Conservation (phyloP, 306 rosid species). For the Cucurbita pepo region DNA sequence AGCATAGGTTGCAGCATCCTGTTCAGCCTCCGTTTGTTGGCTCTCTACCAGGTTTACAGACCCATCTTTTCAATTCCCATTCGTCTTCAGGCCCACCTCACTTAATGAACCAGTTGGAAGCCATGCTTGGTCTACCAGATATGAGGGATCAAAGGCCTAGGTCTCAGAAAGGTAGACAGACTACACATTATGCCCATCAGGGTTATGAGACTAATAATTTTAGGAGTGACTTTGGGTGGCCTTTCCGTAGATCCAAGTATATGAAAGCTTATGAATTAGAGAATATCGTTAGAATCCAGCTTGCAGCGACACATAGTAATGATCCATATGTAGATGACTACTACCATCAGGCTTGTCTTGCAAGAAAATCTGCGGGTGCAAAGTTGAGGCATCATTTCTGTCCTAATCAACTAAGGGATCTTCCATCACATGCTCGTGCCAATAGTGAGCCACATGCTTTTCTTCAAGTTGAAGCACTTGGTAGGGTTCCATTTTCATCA, state of each 20-base stretch:
- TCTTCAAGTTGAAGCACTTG: conserved; percentile 98
- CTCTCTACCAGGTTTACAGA: conserved; percentile 31
- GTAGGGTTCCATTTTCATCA: conserved; percentile 97
- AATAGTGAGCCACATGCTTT: conserved; percentile 86
- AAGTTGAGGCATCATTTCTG: conserved; percentile 84
- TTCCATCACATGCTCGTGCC: conserved; percentile 62
- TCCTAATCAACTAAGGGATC: conserved; percentile 81
- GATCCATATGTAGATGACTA: conserved; percentile 97
- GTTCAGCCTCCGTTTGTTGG: conserved; percentile 36
- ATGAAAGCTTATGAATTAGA: conserved; percentile 85
- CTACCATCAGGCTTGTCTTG: conserved; percentile 84
- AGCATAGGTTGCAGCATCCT: conserved; percentile 38
- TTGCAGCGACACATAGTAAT: conserved; percentile 86
- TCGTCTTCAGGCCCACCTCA: conserved; percentile 55
- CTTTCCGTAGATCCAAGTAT: conserved; percentile 61
- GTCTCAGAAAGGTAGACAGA: conserved; percentile 45
- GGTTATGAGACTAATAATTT: conserved; percentile 43
- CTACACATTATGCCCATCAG: conserved; percentile 39
- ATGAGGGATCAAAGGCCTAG: conserved; percentile 66
- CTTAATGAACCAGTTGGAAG: conserved; percentile 51
- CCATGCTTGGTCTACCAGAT: conserved; percentile 62
- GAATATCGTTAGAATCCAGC: conserved; percentile 82
- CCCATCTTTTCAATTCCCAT: conserved; percentile 35
- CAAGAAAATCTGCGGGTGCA: conserved; percentile 60
- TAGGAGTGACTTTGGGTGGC: conserved; percentile 58